A percentile compares a stretch with the other conserved stretches of the same genome.
Evolutionary conservation across 2,329 filamentous ascomycete genomes (phyloP).

Genomic region (Aspergillus terreus): DNA sequence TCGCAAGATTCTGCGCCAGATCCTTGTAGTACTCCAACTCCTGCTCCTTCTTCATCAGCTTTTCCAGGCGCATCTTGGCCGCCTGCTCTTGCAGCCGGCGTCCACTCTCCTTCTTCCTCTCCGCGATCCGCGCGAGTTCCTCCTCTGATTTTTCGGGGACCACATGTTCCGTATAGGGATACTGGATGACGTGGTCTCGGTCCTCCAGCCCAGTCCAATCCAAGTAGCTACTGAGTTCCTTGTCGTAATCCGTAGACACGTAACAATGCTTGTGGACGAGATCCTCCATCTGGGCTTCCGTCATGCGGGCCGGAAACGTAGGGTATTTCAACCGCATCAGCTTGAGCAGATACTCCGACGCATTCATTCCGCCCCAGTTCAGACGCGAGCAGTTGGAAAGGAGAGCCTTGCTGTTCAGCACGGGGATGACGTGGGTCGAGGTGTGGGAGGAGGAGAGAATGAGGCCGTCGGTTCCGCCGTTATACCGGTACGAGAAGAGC

Average conservation of each 20-base stretch:
- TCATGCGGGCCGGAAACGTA: slow-evolving; percentile 80
- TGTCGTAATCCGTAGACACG: slow-evolving; percentile 76
- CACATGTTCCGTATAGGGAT: slow-evolving; percentile 88
- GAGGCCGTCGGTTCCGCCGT: slow-evolving; percentile 79
- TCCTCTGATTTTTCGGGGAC: slow-evolving; percentile 90
- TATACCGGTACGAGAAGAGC: slow-evolving; percentile 91
- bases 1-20: slow-evolving; percentile 67
- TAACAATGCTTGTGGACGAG: slow-evolving; percentile 89
- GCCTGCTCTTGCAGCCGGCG: slow-evolving; percentile 90
- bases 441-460: slow-evolving; percentile 91
- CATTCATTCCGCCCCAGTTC: slow-evolving; percentile 92
- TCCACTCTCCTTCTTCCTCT: slow-evolving; percentile 92
- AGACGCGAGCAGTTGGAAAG: slow-evolving; percentile 80
- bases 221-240: slow-evolving; percentile 70
- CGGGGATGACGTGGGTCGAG: slow-evolving; percentile 91
- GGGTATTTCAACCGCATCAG: slow-evolving; percentile 89
- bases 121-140: slow-evolving; percentile 82
- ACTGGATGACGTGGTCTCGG: slow-evolving; percentile 82
- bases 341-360: slow-evolving; percentile 85
- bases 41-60: slow-evolving; percentile 91
- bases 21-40: slow-evolving; percentile 92
- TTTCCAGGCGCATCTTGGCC: slow-evolving; percentile 94
- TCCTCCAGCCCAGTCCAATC: slow-evolving; percentile 93
- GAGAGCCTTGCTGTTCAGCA: slow-evolving; percentile 79
- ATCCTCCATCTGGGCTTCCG: slow-evolving; percentile 78